Evolutionary conservation across 176 grass and related monocot genomes (phyloP), one percentile per base, ranked within the genome.

Genomic region (Rhynchospora tenuis): DNA sequence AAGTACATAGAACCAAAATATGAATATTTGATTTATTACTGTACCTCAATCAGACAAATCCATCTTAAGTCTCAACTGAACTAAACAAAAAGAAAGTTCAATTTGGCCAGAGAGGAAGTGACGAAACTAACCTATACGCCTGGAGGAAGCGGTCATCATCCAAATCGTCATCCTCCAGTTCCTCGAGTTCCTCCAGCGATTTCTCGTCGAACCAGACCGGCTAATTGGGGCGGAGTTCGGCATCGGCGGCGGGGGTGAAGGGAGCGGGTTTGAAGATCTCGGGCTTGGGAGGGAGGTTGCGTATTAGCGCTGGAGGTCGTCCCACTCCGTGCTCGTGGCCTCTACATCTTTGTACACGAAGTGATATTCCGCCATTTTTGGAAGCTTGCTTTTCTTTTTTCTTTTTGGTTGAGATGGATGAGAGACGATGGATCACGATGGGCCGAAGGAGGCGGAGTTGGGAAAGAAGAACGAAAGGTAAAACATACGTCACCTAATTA

Each of bases 261-360:
- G 91, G 45, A 45, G 94, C 46, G 27, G 91, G 94, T 79, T 94
- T 97, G 91, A 97, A 90, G 54, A 88, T 86, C 50, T 87, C 84
- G 52, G 94, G 89, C 76, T 97, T 94, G 57, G 92, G 86, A 0
- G 94, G 94, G 4, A 97, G 89, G 78, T 91, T 94, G 24, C 94
- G 26, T 91, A 88, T 42, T 88, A 86, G 76, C 94, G 91, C 81
- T 97, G n/a, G n/a, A n/a, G n/a, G n/a, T n/a, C n/a, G n/a, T n/a
- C n/a, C n/a, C n/a, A n/a, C n/a, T n/a, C n/a, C 45, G 94, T 97
- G 78, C 72, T 97, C 55, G 84, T 26, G 9, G 91, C 94, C 84
- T 97, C 94, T 59, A 97, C 91, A 80, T 94, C 94, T 91, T 92
- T 97, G 91, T 97, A 97, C 88, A 97, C 94, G 86, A 97, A 93